Base-by-base conservation (phyloP, 2,329 filamentous ascomycete species). In the Scopulariopsis brevicaulis region DNA sequence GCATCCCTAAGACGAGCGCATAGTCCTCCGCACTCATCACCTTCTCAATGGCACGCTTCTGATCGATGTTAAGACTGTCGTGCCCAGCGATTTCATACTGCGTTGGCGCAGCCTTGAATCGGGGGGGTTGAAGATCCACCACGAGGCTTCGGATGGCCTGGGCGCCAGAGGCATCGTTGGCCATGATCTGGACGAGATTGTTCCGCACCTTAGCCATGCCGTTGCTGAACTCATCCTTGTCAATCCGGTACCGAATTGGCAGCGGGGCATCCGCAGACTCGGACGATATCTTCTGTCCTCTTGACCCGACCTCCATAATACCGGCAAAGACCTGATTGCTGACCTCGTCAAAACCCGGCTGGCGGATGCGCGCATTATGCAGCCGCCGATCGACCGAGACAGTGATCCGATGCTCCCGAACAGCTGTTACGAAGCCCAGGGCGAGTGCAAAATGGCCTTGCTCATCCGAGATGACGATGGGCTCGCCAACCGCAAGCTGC, bases 191-290 rank as follows among this genome's bases (percentile, higher is more conserved):
- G 35, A 97, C 83, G 1, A 99, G 80, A 64, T 97, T 99, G 71
- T 96, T 96, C 57, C 94, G 85, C 53, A 96, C 89, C 34, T 88
- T 87, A 3, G 94, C 91, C 90, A 99, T 96, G 59, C 94, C 94
- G 65, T 96, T 97, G 72, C 90, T 96, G 71, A 99, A 99, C 67
- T 99, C 94, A 65, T 99, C 94, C 69, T 96, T 96, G 72, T 99
- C 94, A 4, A 99, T 77, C 25, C 94, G 87, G 65, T 96, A 99
- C 54, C 83, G 77, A 6, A 87, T 73, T 14, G 8, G 7, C n/a
- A 40, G 55, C 56, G 40, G 22, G 77, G 77, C 14, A 14, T 59
- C 54, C 20, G 46, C 48, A 1, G 25, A 18, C 43, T 59, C 57
- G 22, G 25, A 43, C 12, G 59, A 58, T 22, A 32, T 50, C 24